Evolutionary conservation across 2,329 filamentous ascomycete species (phyloP), one percentile per base, ranked within the genome.

Genomic region (Claviceps pazoutovae): DNA sequence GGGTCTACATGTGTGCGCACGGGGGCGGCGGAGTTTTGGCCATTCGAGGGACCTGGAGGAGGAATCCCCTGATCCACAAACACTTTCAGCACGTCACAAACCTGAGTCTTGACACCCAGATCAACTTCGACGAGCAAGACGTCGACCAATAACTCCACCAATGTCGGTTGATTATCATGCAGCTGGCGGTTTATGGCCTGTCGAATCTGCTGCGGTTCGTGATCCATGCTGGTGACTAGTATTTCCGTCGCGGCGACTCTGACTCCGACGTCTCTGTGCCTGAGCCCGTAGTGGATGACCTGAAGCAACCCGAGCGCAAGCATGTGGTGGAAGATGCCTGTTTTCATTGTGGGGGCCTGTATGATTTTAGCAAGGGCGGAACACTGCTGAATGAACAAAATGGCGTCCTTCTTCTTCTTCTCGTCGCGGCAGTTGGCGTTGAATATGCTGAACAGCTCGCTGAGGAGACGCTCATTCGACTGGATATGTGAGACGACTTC

Each of bases 401-500:
- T 91, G 0, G 88, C 93, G 60, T 97, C 88, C 67, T 95, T 95
- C 68, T 93, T 94, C 54, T 86, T 82, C 62, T 80, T 81, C 50
- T 78, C 72, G 48, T 86, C 81, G 50, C 72, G 69, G 54, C 82
- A 79, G 23, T 81, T 73, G 0, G 80, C 72, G 19, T 76, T 79
- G 62, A 97, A 96, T 56, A 97, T 88, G 51, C 79, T 78, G 65
- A 97, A 98, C 4, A 97, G 76, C 56, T 96, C 88, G 58, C 82
- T 83, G 30, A 97, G 71, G 61, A 95, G 96, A 1, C 71, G 69
- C 1, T 73, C 73, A 60, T 95, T 95, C 26, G 75, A 76, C 66
- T 96, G 90, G n/a, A 98, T 75, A 68, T 97, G 88, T 62, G 91
- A 87, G 48, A 98, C 85, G 63, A 98, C 96, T 63, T 97, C 93